These are phyloP conservation scores for Corchorus capsularis DNA, from an alignment of 345 rosid species.

Conservation along the genomic window DNA sequence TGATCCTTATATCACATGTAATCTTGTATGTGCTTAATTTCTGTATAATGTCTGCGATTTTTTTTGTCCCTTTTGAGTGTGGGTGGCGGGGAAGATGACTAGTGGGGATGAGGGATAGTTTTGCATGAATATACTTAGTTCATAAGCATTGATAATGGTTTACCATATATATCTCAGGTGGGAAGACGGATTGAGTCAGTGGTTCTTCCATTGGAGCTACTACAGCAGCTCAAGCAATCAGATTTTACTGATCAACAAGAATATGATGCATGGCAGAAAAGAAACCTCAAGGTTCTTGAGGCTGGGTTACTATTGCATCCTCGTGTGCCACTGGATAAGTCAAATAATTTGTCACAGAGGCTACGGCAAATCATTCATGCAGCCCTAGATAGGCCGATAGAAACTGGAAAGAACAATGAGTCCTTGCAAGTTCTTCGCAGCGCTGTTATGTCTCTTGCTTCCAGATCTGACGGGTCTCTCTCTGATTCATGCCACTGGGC, in stretches of 20 bases:
- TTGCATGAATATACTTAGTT: background rate
- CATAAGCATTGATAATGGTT: background rate
- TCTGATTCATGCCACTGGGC: constrained; percentile 95
- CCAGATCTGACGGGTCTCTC: constrained; percentile 81
- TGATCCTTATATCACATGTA: background rate
- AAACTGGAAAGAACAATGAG: constrained; percentile 92
- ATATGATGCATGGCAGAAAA: constrained; percentile 83
- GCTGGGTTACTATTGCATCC: constrained; percentile 89
- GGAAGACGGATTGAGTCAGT: constrained; percentile 87
- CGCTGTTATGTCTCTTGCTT: constrained; percentile 78
- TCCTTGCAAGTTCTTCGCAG: constrained; percentile 92
- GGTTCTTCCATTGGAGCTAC: constrained; percentile 85
- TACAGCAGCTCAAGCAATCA: constrained; percentile 87
- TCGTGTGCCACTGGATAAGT: constrained; percentile 74
- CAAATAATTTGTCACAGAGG: constrained; percentile 59
- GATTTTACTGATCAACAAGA: constrained; percentile 92
- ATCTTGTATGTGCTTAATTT: background rate
- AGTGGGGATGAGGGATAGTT: background rate
- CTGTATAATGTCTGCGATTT: background rate
- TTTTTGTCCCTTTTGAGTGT: background rate
- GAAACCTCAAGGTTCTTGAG: constrained; percentile 83
- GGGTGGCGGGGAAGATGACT: too few relatives aligned
- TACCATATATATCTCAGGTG: constrained; percentile 44
- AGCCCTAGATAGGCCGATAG: constrained; percentile 74
- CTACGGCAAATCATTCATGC: constrained; percentile 71